Base-by-base conservation (phyloP, 1,284 basidiomycete species). In the Mrakiaceae sp. region DNA sequence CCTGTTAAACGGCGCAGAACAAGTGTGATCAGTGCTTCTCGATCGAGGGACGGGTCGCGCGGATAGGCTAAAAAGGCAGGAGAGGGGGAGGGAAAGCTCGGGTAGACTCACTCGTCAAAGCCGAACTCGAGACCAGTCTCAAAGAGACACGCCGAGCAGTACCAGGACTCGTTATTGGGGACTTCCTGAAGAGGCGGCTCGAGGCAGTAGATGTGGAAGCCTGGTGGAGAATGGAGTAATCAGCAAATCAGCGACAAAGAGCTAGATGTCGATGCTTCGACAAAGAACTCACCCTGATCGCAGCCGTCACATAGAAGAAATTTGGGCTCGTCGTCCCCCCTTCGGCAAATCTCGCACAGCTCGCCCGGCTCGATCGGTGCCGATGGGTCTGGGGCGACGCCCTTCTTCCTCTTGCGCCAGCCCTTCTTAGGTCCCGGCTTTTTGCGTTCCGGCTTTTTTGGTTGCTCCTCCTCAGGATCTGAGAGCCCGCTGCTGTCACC, bases 251-350 rank as follows among this genome's bases (percentile, higher is more conserved):
- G 52, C 52, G 52, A 5, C 4, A 53, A 11, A 12, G 4, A 16
- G 27, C 14, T 53, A 6, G 52, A 14, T 8, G 48, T 8, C 14
- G 14, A 58, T 48, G 58, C 64, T 43, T 67, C 58, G 67, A 68
- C 62, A 53, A 61, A 58, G 66, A 53, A 78, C 84, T 71, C 73
- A 90, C 90, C 93, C 72, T 89, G 87, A 77, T 98, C 94, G 78
- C 96, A 98, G 40, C 91, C 93, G 76, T 97, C 94, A 76, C 96
- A 99, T 0, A 98, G 81, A 40, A 99, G 80, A 84, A 98, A 97
- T 75, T 90, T 86, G 68, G 87, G 85, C 14, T 85, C 90, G 64
- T 85, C 84, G 73, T 94, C 88, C 73, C 89, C 90, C 75, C 87
- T 86, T 68, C 87, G 83, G 75, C 93, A 97, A 56, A 96, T 85